Conservation (phyloP, 768 basidiomycete species). For the Russula virescens region DNA sequence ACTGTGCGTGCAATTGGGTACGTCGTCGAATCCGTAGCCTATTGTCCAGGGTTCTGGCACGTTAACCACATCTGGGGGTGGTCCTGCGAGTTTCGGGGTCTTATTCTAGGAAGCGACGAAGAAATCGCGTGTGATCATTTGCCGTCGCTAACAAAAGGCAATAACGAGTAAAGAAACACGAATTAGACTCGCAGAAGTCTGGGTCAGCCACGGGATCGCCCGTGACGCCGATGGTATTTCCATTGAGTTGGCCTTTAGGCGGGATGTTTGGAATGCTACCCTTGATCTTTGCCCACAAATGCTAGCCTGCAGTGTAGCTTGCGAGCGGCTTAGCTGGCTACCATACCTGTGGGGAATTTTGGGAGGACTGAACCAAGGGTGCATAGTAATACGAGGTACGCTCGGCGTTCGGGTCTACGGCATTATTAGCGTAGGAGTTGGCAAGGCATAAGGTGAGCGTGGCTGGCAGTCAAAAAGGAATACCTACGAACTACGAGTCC, state of each 20-base stretch:
- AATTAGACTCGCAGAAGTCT: constrained; percentile 17
- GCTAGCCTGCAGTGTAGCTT: constrained; percentile 21
- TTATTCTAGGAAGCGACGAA: constrained; percentile 38
- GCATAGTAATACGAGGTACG: constrained; percentile 21
- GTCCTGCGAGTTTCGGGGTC: constrained; percentile 40
- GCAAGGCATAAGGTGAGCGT: not conserved
- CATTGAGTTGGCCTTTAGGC: constrained; percentile 30
- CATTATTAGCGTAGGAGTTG: no score
- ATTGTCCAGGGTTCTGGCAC: constrained; percentile 54
- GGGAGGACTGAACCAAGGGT: not conserved
- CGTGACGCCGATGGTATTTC: not conserved
- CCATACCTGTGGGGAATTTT: constrained; percentile 17
- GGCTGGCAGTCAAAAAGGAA: no score
- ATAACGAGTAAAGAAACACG: not conserved
- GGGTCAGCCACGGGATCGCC: constrained; percentile 20
- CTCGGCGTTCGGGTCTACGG: constrained; percentile 16
- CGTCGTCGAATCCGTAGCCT: constrained; percentile 60
- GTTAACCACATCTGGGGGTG: constrained; percentile 40
- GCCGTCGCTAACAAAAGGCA: no score
- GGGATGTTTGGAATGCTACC: constrained; percentile 43
- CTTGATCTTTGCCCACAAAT: constrained; percentile 41
- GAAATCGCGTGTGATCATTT: no score
- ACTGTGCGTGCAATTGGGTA: constrained; percentile 61
- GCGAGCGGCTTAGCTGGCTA: constrained; percentile 15
- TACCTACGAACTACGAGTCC: no score